phyloP scores from a whole-genome alignment of 1,284 basidiomycete species.

The Tremellales sp. region DNA sequence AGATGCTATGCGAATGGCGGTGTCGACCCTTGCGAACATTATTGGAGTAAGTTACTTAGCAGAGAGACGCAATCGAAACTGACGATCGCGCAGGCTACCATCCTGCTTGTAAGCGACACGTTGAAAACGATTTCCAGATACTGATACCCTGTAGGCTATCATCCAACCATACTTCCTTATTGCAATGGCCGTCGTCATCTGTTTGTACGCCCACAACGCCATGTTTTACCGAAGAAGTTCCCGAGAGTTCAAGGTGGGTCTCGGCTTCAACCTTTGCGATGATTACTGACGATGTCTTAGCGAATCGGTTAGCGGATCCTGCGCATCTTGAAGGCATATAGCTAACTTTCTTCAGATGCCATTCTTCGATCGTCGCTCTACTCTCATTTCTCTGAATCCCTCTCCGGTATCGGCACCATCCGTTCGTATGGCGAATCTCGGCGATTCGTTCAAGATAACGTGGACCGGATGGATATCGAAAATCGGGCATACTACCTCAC shows the following conservation, averaged over 20 bases:
- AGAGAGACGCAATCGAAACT: neutral
- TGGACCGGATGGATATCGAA: constrained; percentile 75
- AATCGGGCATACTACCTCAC: constrained; percentile 88
- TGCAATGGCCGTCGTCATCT: constrained; percentile 59
- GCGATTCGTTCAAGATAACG: constrained; percentile 71
- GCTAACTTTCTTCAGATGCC: too few relatives aligned
- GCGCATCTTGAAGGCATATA: constrained; percentile 47
- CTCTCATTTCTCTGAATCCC: constrained; percentile 82
- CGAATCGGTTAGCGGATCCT: constrained; percentile 47
- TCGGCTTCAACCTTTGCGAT: too few relatives aligned
- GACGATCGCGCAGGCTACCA: constrained; percentile 56
- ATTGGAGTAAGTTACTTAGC: too few relatives aligned
- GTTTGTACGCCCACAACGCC: constrained; percentile 59
- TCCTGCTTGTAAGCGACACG: too few relatives aligned
- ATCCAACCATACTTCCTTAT: constrained; percentile 81
- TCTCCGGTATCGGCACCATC: constrained; percentile 78
- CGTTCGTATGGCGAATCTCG: constrained; percentile 72
- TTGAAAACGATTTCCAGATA: too few relatives aligned
- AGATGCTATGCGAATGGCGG: constrained; percentile 72
- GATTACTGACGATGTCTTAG: neutral
- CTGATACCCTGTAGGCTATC: constrained; percentile 70
- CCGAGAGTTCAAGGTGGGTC: constrained; percentile 72
- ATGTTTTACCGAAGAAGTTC: constrained; percentile 83
- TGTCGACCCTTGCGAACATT: constrained; percentile 38
- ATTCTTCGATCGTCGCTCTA: constrained; percentile 58